Conservation (phyloP, 2,329 filamentous ascomycete genomes). For the Colletotrichum nymphaeae region DNA sequence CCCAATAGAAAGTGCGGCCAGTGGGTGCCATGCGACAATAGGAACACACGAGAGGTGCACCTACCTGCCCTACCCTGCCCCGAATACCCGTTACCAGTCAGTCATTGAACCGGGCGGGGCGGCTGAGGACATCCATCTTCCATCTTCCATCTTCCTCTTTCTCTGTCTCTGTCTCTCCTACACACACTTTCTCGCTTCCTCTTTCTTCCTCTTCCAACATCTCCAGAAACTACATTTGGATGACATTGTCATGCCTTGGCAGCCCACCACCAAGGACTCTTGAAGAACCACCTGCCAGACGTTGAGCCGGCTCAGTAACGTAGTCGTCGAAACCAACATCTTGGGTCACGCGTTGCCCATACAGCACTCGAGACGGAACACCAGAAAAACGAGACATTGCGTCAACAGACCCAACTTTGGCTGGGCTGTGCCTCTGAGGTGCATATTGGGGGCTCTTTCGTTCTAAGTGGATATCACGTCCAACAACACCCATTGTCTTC, state of each 20-base stretch:
- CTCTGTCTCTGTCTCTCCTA: neutral
- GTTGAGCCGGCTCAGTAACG: neutral
- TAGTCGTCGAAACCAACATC: constrained; percentile 11
- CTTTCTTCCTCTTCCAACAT: neutral
- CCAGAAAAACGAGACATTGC: constrained; percentile 19
- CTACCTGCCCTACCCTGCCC: constrained; percentile 18
- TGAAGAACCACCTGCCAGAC: neutral
- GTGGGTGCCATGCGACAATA: constrained; percentile 25
- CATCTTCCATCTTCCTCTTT: neutral
- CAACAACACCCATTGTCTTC: constrained; percentile 29
- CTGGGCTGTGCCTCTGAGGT: neutral
- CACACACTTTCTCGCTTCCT: neutral
- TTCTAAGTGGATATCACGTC: constrained; percentile 15
- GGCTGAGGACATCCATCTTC: constrained; percentile 7
- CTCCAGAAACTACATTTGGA: neutral
- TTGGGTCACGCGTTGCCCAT: constrained; percentile 15
- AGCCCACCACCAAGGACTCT: neutral
- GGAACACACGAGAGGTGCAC: constrained; percentile 28
- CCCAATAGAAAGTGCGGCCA: constrained; percentile 22
- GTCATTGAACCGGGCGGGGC: constrained; percentile 16
- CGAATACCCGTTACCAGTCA: constrained; percentile 13
- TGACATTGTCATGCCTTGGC: neutral
- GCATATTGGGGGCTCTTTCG: constrained; percentile 17
- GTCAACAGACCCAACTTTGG: constrained; percentile 21
- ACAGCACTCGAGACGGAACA: constrained; percentile 2